Evolutionary conservation across 306 rosid species (phyloP).

Genomic region (Rubus parviflorus): DNA sequence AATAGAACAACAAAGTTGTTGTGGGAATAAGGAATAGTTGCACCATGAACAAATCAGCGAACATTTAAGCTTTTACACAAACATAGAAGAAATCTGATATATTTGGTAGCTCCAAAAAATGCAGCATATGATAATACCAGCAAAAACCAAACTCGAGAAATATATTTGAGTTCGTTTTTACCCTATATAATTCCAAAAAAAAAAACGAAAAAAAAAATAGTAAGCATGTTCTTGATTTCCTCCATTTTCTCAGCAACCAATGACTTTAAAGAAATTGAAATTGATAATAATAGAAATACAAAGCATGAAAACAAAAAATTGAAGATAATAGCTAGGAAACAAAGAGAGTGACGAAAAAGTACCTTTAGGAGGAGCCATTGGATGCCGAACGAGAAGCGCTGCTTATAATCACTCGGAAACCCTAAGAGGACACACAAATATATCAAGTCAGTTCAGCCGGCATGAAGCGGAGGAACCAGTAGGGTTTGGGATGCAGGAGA

Average conservation of each 20-base stretch:
- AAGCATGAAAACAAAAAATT: neutral
- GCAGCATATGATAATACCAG: too few relatives aligned
- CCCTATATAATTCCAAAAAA: too few relatives aligned
- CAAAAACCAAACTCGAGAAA: too few relatives aligned
- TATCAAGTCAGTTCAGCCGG: neutral
- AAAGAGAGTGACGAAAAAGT: neutral
- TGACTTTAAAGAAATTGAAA: neutral
- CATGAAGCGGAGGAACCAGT: conserved; percentile 22
- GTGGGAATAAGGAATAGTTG: too few relatives aligned
- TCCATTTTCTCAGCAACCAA: conserved; percentile 6
- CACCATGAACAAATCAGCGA: too few relatives aligned
- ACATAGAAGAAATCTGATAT: too few relatives aligned
- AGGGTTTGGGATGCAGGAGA: conserved; percentile 20
- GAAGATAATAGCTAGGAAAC: neutral
- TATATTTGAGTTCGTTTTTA: too few relatives aligned
- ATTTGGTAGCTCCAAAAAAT: too few relatives aligned
- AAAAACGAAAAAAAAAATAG: too few relatives aligned
- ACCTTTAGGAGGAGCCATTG: conserved; percentile 76
- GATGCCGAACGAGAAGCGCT: conserved; percentile 20
- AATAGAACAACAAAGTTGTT: too few relatives aligned
- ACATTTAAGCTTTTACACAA: too few relatives aligned
- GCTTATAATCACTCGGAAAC: conserved; percentile 19
- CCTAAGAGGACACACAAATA: neutral
- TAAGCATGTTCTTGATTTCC: neutral
- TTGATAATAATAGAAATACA: neutral